phyloP scores from a whole-genome alignment of 257 asterid species.

The Solanum acaule region DNA sequence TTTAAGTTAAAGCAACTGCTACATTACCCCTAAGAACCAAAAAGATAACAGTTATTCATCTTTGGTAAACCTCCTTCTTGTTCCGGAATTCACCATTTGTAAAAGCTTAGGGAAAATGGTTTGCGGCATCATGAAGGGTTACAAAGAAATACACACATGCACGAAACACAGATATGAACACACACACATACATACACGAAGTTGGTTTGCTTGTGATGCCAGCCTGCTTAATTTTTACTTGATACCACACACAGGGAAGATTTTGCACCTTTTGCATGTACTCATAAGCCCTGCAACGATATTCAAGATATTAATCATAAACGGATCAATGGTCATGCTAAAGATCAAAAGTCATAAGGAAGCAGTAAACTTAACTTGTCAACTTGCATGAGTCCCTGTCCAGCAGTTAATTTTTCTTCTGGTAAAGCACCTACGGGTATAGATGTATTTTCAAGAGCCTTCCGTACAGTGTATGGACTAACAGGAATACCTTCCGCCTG shows the following conservation, averaged over 20 bases:
- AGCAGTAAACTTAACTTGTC: conserved; percentile 59
- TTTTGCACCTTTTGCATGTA: conserved; percentile 58
- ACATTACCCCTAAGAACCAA: neutral
- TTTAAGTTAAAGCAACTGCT: neutral
- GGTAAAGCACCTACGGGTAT: conserved; percentile 67
- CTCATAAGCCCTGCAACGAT: conserved; percentile 74
- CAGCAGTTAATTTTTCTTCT: conserved; percentile 83
- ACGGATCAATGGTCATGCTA: neutral
- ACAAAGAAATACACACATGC: neutral
- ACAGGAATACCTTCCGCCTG: conserved; percentile 89
- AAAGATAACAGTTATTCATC: neutral
- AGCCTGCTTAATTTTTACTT: conserved; percentile 62
- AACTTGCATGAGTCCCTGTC: conserved; percentile 98
- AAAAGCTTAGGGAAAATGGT: neutral
- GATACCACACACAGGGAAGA: conserved; percentile 67
- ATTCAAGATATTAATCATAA: conserved; percentile 18
- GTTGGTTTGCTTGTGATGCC: conserved; percentile 53
- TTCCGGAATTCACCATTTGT: neutral
- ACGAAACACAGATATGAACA: neutral
- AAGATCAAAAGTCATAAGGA: conserved; percentile 12
- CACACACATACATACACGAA: neutral
- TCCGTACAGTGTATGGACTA: conserved; percentile 80
- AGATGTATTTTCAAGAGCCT: conserved; percentile 92
- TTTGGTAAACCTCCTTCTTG: neutral
- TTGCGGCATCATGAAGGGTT: neutral